Evolutionary conservation across 2,329 filamentous ascomycete genomes (phyloP).

Genomic region (Neofusicoccum cordaticola): DNA sequence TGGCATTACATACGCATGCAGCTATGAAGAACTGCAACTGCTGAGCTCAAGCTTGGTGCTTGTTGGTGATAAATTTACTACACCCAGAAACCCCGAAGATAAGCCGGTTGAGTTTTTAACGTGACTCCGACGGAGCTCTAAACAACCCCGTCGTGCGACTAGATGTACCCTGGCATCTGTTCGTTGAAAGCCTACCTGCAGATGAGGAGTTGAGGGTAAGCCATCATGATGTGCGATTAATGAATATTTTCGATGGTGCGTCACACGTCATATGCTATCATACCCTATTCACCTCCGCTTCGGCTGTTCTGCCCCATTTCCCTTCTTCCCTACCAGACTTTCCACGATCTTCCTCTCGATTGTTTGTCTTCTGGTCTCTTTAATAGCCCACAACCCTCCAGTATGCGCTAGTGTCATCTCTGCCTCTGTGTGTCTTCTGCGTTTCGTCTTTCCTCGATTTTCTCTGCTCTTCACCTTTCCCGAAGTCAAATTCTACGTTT

Average conservation of each 20-base stretch:
- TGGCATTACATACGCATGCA: no score
- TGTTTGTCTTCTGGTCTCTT: no score
- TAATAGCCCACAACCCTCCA: no score
- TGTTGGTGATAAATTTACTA: no score
- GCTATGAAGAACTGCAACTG: no score
- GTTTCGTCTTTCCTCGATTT: no score
- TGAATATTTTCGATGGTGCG: background rate
- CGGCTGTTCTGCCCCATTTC: background rate
- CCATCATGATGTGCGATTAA: background rate
- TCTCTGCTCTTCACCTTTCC: no score
- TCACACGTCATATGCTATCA: background rate
- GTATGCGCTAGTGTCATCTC: no score
- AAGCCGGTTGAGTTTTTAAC: background rate
- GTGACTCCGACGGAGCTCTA: background rate
- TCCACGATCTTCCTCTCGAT: background rate
- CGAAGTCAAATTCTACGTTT: no score
- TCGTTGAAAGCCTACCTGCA: background rate
- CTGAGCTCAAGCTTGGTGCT: no score
- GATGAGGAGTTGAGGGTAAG: background rate
- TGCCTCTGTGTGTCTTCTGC: no score
- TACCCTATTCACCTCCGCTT: background rate
- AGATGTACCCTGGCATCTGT: background rate
- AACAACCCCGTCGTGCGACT: background rate
- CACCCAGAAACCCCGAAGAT: background rate
- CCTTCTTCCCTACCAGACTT: background rate